Conservation (phyloP, 108 stramenopile species). For the Cylindrotheca fusiformis region DNA sequence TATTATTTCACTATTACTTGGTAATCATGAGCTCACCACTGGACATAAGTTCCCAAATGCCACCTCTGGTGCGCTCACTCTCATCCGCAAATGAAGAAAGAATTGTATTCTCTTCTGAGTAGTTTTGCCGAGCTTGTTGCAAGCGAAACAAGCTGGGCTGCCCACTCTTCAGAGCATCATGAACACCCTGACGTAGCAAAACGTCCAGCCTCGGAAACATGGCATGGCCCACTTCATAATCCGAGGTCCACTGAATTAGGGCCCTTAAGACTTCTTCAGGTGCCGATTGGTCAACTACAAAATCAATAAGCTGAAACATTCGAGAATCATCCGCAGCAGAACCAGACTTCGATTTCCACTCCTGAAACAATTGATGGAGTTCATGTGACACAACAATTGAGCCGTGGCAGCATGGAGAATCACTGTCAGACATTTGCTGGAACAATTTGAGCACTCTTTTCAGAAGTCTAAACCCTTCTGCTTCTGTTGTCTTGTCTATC, state of each 20-base stretch:
- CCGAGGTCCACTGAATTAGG: constrained; percentile 38
- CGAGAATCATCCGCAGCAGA: constrained; percentile 17
- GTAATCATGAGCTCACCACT: constrained; percentile 39
- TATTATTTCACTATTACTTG: too few relatives aligned
- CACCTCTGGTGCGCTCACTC: not conserved
- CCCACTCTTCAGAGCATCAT: constrained; percentile 46
- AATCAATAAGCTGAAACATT: constrained; percentile 36
- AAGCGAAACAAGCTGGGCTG: constrained; percentile 73
- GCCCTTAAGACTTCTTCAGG: constrained; percentile 51
- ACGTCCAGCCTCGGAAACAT: constrained; percentile 25
- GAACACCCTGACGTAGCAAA: constrained; percentile 49
- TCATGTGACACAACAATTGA: constrained; percentile 28
- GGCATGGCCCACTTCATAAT: constrained; percentile 33
- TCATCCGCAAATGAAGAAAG: not conserved
- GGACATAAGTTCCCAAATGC: constrained; percentile 48
- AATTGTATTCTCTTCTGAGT: constrained; percentile 9
- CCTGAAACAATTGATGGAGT: constrained; percentile 16
- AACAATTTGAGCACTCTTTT: constrained; percentile 35
- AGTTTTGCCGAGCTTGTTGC: constrained; percentile 38
- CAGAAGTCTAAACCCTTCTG: constrained; percentile 26
- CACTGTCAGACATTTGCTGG: constrained; percentile 33
- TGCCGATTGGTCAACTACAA: constrained; percentile 43
- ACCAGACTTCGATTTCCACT: constrained; percentile 12
- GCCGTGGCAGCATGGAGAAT: constrained; percentile 4
- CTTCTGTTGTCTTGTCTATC: constrained; percentile 19